Percentiles rank a stretch among this genome's conserved stretches.
Conservation (phyloP, 2,329 filamentous ascomycete genomes). For the Colletotrichum godetiae region DNA sequence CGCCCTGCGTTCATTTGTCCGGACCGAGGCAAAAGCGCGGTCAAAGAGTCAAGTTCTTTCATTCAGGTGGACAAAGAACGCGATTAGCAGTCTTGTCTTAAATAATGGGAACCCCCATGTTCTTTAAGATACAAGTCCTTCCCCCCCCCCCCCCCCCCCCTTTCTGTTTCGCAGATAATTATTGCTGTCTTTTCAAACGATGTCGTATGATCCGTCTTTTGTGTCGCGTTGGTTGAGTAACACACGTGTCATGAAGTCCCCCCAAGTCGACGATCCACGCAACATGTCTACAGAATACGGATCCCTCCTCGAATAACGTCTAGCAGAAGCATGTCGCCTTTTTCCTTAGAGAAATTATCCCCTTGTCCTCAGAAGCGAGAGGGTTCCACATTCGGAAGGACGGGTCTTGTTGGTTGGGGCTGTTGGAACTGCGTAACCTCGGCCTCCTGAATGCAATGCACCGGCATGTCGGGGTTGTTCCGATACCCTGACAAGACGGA, state of each 20-base stretch:
- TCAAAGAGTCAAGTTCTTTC: background rate
- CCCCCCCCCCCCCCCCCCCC: background rate
- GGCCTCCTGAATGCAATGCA: constrained; percentile 13
- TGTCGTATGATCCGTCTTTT: background rate
- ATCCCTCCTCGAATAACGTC: background rate
- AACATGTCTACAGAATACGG: background rate
- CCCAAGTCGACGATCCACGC: constrained; percentile 6
- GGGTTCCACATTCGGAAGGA: background rate
- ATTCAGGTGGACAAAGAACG: background rate
- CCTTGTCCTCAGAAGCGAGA: background rate
- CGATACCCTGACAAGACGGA: background rate
- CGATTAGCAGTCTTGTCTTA: background rate
- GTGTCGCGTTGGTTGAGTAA: background rate
- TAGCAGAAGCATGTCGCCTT: background rate
- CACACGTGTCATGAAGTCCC: background rate
- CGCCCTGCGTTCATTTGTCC: background rate
- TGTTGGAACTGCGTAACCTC: constrained; percentile 15
- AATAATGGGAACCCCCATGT: background rate
- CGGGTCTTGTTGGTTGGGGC: background rate
- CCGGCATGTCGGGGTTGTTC: constrained; percentile 13
- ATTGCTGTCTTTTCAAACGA: background rate
- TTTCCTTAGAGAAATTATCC: background rate
- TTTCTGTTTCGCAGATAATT: background rate
- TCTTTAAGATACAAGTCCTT: too few relatives aligned
- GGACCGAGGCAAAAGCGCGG: background rate